These are phyloP conservation scores for Colletotrichum abscissum DNA, from an alignment of 2,329 filamentous ascomycete species.

Conservation along the genomic window DNA sequence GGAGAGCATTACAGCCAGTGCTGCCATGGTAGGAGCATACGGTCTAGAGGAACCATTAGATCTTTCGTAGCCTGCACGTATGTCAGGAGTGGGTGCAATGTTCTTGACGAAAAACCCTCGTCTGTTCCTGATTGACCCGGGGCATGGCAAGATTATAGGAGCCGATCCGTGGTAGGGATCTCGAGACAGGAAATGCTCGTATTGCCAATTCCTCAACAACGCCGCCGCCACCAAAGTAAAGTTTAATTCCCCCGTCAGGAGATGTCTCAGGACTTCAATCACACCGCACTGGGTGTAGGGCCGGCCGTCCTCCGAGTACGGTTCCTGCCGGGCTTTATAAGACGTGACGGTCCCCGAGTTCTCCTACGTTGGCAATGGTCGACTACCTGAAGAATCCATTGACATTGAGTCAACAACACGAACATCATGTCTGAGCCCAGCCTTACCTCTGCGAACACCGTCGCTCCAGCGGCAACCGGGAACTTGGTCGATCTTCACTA, in stretches of 20 bases:
- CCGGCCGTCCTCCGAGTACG: neutral
- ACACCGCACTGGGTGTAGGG: neutral
- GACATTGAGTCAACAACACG: neutral
- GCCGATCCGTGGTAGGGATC: neutral
- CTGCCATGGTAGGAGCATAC: neutral
- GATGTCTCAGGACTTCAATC: neutral
- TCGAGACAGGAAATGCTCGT: neutral
- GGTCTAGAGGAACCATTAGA: no score
- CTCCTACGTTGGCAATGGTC: neutral
- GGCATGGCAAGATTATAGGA: neutral
- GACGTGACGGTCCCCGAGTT: neutral
- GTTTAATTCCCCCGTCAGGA: neutral
- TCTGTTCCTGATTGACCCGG: neutral
- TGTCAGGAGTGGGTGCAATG: neutral
- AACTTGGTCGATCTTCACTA: neutral
- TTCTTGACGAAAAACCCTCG: neutral
- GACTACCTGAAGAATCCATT: neutral
- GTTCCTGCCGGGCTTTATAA: neutral
- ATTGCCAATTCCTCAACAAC: neutral
- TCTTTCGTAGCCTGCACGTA: no score
- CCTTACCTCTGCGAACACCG: neutral
- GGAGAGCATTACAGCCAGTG: neutral
- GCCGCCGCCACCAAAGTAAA: neutral
- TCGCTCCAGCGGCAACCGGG: neutral
- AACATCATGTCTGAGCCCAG: neutral